phyloP scores from a whole-genome alignment of 306 rosid genomes.

The Fragaria ananassa region DNA sequence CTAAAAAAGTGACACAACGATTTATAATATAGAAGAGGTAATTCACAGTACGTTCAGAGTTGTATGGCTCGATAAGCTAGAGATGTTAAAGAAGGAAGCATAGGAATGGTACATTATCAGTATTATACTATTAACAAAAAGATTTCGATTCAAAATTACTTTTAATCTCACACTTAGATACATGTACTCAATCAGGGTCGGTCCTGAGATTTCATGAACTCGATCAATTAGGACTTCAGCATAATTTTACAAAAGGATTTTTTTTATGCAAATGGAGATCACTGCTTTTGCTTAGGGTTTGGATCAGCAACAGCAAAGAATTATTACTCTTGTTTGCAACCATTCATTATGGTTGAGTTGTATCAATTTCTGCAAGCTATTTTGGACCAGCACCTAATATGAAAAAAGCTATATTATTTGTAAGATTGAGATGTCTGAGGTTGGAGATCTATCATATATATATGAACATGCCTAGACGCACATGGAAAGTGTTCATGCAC shows the following conservation, averaged over 20 bases:
- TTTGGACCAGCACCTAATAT: background rate
- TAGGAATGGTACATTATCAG: background rate
- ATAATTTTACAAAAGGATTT: background rate
- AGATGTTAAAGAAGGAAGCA: too few species aligned
- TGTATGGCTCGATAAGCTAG: too few species aligned
- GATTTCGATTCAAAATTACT: background rate
- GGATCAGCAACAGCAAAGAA: background rate
- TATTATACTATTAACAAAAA: background rate
- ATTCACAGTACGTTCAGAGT: too few species aligned
- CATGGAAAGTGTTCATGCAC: conserved; percentile 27
- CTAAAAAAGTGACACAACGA: too few species aligned
- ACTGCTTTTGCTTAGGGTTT: background rate
- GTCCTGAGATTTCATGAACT: background rate
- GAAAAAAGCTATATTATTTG: background rate
- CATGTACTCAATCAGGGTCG: background rate
- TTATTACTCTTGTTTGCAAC: background rate
- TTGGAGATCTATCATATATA: background rate
- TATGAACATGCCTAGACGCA: conserved; percentile 10
- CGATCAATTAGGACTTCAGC: too few species aligned
- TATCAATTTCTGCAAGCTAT: background rate
- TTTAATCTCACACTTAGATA: background rate
- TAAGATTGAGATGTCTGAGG: conserved; percentile 1
- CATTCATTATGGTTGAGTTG: background rate
- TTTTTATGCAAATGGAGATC: too few species aligned
- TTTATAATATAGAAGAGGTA: too few species aligned